phyloP scores from a whole-genome alignment of 2,329 filamentous ascomycete genomes.

The Botrytis paeoniae region DNA sequence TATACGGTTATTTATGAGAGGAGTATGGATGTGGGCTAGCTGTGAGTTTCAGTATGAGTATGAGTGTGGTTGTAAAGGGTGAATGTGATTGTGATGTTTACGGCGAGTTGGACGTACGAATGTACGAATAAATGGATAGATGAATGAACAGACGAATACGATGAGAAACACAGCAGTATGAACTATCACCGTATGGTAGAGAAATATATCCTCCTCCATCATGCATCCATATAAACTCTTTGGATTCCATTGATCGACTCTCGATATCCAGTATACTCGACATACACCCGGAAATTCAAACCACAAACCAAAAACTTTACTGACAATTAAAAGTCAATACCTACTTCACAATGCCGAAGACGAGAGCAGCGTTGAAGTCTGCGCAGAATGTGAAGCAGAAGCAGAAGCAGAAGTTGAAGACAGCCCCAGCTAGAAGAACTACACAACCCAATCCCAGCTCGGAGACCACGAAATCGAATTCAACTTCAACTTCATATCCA shows the following conservation, averaged over 20 bases:
- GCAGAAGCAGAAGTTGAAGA: background rate
- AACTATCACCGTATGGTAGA: background rate
- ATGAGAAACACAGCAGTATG: background rate
- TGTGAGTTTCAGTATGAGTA: background rate
- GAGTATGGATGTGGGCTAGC: too few relatives aligned
- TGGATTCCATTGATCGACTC: too few relatives aligned
- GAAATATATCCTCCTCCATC: accelerated
- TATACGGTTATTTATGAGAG: too few relatives aligned
- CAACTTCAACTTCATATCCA: too few relatives aligned
- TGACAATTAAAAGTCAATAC: too few relatives aligned
- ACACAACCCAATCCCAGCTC: too few relatives aligned
- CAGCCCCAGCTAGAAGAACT: too few relatives aligned
- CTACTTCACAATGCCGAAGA: background rate
- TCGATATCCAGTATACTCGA: too few relatives aligned
- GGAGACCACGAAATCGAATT: too few relatives aligned
- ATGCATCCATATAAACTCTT: background rate
- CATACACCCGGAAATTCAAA: too few relatives aligned
- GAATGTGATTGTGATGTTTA: background rate
- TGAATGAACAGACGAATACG: too few relatives aligned
- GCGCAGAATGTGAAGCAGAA: background rate
- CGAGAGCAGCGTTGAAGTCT: background rate
- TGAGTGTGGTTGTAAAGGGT: background rate
- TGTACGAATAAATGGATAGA: too few relatives aligned
- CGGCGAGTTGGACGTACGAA: background rate
- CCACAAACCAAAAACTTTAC: background rate